Percentiles rank a stretch among this genome's conserved stretches.
These are phyloP conservation scores for Entophlyctis helioformis DNA, from an alignment of 192 early-diverging fungal genomes.

Conservation along the genomic window DNA sequence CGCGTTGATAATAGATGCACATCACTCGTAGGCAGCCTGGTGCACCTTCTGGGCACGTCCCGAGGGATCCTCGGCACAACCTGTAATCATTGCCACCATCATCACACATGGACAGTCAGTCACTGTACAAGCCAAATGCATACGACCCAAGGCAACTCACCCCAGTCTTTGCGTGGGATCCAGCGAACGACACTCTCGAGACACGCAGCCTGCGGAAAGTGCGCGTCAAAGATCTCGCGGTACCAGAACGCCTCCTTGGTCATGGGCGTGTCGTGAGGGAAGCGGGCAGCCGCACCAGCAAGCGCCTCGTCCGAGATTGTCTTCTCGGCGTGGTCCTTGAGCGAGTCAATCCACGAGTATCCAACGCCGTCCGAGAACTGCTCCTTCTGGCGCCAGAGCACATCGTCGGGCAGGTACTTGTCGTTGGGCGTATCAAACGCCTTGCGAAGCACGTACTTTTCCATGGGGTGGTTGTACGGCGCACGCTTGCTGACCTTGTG, in stretches of 20 bases:
- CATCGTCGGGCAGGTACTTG: constrained; percentile 77
- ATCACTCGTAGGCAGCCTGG: constrained; percentile 46
- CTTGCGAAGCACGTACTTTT: constrained; percentile 90
- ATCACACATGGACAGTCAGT: neutral
- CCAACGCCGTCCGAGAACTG: constrained; percentile 99
- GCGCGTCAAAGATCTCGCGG: constrained; percentile 83
- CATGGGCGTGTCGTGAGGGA: constrained; percentile 79
- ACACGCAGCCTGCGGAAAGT: constrained; percentile 87
- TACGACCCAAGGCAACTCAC: constrained; percentile 4
- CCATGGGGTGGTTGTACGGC: constrained; percentile 56
- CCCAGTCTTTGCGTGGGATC: constrained; percentile 97
- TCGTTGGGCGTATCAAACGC: constrained; percentile 84
- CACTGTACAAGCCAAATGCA: neutral
- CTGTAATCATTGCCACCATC: constrained; percentile 7
- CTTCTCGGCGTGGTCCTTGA: constrained; percentile 60
- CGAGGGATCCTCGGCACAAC: constrained; percentile 93
- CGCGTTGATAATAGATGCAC: neutral
- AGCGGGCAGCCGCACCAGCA: constrained; percentile 50
- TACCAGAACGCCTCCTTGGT: constrained; percentile 98
- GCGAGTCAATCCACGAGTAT: constrained; percentile 94
- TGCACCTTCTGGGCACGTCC: constrained; percentile 95
- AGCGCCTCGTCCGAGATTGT: constrained; percentile 72
- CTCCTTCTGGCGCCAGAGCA: constrained; percentile 98
- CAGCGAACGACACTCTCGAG: constrained; percentile 83
- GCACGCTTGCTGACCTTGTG: constrained; percentile 69